Evolutionary conservation across 2,329 filamentous ascomycete species (phyloP).

Genomic region (Ophiostoma tasmaniense): DNA sequence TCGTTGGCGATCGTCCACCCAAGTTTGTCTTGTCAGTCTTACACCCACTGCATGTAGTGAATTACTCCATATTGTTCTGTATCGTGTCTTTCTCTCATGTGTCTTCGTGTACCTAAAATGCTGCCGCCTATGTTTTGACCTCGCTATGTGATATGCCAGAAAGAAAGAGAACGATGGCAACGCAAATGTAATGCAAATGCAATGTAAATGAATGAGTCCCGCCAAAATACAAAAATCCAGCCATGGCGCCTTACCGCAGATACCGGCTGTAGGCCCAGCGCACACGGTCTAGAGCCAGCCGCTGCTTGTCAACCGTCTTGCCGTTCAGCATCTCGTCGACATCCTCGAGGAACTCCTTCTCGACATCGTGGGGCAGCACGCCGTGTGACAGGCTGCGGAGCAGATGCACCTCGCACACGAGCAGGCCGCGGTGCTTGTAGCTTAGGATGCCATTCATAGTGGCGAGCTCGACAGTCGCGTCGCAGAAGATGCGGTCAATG

Average conservation of each 20-base stretch:
- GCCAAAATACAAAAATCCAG: not conserved
- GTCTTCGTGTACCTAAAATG: not conserved
- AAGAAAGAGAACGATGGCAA: not conserved
- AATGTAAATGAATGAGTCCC: too few relatives aligned
- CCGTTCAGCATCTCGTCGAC: conserved; percentile 78
- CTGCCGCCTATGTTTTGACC: conserved; percentile 2
- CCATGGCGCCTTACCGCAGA: conserved; percentile 33
- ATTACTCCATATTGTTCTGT: not conserved
- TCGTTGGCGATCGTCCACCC: not conserved
- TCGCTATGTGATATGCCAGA: conserved; percentile 7
- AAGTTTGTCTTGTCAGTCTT: not conserved
- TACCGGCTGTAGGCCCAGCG: conserved; percentile 84
- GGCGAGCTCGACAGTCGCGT: conserved; percentile 44
- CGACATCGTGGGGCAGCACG: conserved; percentile 64
- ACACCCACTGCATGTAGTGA: not conserved
- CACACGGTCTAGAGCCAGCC: conserved; percentile 71
- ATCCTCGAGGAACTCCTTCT: conserved; percentile 82
- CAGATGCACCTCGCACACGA: conserved; percentile 83
- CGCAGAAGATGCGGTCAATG: conserved; percentile 71
- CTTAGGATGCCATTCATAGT: conserved; percentile 66
- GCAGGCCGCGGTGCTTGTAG: conserved; percentile 85
- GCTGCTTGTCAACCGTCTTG: conserved; percentile 68
- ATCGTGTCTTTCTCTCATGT: not conserved
- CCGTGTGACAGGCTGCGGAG: conserved; percentile 60
- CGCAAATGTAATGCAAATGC: not conserved